phyloP scores from a whole-genome alignment of 192 early-diverging fungal species.

The Backusella morwellensis region DNA sequence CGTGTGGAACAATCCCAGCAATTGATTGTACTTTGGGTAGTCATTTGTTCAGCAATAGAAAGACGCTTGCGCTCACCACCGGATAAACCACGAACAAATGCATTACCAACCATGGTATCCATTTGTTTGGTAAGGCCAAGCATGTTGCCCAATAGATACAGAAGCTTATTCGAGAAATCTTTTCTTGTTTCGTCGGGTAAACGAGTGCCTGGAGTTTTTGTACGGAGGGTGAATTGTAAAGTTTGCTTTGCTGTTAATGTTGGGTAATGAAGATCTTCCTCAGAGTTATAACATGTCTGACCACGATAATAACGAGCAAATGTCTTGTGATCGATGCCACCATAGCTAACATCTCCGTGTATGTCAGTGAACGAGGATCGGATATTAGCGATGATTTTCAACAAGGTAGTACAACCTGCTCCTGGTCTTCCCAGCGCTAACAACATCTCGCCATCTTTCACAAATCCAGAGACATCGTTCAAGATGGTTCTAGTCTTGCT shows the following conservation, averaged over 20 bases:
- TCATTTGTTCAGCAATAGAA: conserved; percentile 76
- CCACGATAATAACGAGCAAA: conserved; percentile 63
- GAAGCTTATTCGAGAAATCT: conserved; percentile 49
- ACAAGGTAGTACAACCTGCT: conserved; percentile 62
- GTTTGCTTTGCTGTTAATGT: conserved; percentile 80
- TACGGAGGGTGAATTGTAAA: conserved; percentile 71
- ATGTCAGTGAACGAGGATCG: conserved; percentile 48
- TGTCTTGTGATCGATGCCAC: conserved; percentile 59
- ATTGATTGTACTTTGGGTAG: conserved; percentile 54
- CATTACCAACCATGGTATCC: conserved; percentile 73
- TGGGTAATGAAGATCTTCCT: conserved; percentile 79
- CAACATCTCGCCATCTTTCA: conserved; percentile 71
- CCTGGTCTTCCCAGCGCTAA: conserved; percentile 72
- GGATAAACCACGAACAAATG: conserved; percentile 71
- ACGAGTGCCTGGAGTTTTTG: conserved; percentile 61
- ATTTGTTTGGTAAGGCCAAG: conserved; percentile 55
- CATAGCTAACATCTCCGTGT: conserved; percentile 59
- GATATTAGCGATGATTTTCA: conserved; percentile 59
- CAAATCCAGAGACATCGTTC: conserved; percentile 58
- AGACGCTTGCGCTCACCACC: conserved; percentile 80
- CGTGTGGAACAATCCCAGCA: conserved; percentile 66
- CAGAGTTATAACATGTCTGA: conserved; percentile 75
- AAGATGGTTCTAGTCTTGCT: conserved; percentile 45
- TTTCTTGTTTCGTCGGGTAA: conserved; percentile 46
- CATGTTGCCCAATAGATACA: conserved; percentile 51